Evolutionary conservation across 2,329 filamentous ascomycete genomes (phyloP).

Genomic region (Ophiocordyceps camponoti-saundersi): DNA sequence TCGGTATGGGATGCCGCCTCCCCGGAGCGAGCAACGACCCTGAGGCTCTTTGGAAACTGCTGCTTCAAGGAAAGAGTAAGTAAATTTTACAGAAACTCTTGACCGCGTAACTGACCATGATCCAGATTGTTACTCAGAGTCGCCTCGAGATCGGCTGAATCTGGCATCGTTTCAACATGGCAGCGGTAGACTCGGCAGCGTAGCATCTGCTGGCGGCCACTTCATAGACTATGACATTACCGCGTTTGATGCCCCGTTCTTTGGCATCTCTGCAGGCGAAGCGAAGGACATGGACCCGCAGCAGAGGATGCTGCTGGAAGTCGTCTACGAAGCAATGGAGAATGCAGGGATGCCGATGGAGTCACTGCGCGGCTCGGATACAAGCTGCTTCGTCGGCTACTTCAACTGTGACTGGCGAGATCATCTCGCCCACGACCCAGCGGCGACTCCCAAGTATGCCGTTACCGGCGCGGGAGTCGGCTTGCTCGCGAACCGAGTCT

Average conservation of each 20-base stretch:
- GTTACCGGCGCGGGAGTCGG: conserved; percentile 22
- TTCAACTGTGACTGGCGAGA: conserved; percentile 19
- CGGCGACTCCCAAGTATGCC: conserved; percentile 16
- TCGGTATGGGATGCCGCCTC: conserved; percentile 8
- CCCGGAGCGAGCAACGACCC: conserved; percentile 5
- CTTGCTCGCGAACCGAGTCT: conserved; percentile 26
- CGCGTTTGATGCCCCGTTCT: conserved; percentile 10
- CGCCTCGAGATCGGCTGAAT: too few species aligned
- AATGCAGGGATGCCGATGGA: background rate
- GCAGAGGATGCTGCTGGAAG: conserved; percentile 21
- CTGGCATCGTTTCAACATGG: too few species aligned
- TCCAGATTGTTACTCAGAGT: too few species aligned
- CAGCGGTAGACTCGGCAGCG: conserved; percentile 1
- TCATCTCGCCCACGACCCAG: conserved; percentile 8
- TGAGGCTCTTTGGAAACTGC: conserved; percentile 7
- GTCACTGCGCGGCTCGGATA: conserved; percentile 4
- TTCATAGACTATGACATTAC: conserved; percentile 10
- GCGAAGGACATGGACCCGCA: conserved; percentile 20
- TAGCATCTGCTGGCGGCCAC: conserved; percentile 7
- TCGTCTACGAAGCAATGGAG: conserved; percentile 21
- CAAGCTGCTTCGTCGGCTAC: conserved; percentile 13
- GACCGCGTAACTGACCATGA: too few species aligned
- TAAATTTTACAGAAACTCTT: conserved; percentile 12
- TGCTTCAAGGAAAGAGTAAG: conserved; percentile 26
- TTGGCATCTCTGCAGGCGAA: conserved; percentile 7